Conservation (phyloP, 208 protist species). For the Acanthamoeba triangularis region DNA sequence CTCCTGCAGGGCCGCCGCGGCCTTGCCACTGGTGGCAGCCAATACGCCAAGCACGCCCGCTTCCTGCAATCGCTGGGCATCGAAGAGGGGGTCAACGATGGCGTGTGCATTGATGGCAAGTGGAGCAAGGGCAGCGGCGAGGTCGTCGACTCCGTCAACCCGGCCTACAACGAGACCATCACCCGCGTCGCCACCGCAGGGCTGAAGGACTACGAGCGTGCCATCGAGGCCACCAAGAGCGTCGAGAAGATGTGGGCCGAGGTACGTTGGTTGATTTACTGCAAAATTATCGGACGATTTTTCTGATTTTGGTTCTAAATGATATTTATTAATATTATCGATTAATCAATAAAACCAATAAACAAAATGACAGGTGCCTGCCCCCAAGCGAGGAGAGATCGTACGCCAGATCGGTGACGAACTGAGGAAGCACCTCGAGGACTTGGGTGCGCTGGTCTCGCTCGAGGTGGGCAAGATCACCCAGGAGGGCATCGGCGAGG, state of each 20-base stretch:
- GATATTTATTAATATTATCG: neutral
- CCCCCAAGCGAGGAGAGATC: constrained; percentile 91
- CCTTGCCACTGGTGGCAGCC: neutral
- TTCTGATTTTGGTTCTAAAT: neutral
- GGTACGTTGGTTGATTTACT: neutral
- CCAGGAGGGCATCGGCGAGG: constrained; percentile 91
- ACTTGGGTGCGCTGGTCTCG: constrained; percentile 88
- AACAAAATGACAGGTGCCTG: constrained; percentile 74
- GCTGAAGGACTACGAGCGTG: constrained; percentile 9
- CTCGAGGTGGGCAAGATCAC: constrained; percentile 94
- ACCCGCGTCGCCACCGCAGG: neutral
- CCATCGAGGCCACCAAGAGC: constrained; percentile 13
- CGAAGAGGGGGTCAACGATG: constrained; percentile 23
- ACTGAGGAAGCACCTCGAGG: constrained; percentile 84
- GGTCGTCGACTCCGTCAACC: constrained; percentile 11
- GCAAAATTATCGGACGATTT: neutral
- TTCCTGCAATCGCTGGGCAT: constrained; percentile 30
- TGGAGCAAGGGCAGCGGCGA: constrained; percentile 26
- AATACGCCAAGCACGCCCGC: constrained; percentile 46
- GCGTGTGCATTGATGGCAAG: constrained; percentile 55
- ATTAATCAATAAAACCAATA: too few species aligned
- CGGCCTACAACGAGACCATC: constrained; percentile 28
- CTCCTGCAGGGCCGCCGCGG: neutral
- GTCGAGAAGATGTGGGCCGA: constrained; percentile 57
- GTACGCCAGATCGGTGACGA: constrained; percentile 90